Percentiles rank a stretch among this genome's conserved stretches.
These are phyloP conservation scores for Verticillium dahliae DNA, from an alignment of 2,329 filamentous ascomycete genomes.

Conservation along the genomic window DNA sequence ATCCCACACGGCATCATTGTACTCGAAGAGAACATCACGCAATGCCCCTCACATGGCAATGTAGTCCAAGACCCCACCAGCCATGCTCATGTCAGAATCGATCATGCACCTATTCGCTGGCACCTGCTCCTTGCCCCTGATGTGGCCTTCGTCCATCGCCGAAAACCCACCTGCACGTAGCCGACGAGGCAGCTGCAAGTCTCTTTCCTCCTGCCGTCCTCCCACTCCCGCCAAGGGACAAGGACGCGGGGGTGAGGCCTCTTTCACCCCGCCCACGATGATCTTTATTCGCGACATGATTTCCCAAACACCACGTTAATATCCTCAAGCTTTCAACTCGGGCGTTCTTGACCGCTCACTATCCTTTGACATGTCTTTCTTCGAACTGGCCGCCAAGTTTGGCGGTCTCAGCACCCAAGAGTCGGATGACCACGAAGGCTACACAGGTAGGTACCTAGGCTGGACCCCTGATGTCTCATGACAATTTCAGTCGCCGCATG, in stretches of 20 bases:
- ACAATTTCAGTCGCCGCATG: background rate
- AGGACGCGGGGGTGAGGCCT: background rate
- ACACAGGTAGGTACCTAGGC: slow-evolving; percentile 4
- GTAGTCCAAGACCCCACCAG: no score
- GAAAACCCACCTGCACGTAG: background rate
- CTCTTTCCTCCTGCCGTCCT: background rate
- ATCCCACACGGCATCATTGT: no score
- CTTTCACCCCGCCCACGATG: background rate
- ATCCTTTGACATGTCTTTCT: slow-evolving; percentile 22
- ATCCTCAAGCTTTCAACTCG: no score
- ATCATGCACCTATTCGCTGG: background rate
- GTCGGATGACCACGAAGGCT: slow-evolving; percentile 20
- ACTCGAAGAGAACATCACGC: no score
- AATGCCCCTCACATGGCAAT: no score
- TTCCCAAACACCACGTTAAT: background rate
- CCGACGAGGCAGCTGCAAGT: background rate
- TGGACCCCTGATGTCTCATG: background rate
- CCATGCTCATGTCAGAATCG: no score
- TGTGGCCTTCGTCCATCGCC: background rate
- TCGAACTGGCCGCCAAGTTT: slow-evolving; percentile 24
- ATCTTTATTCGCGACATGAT: background rate
- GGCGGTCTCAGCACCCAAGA: slow-evolving; percentile 29
- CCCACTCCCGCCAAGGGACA: background rate
- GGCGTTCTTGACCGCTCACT: no score
- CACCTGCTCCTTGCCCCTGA: background rate